Percentiles rank a stretch among this genome's conserved stretches.
Evolutionary conservation across 176 grass and related monocot species (phyloP).

Genomic region (Saccharum officinarum): DNA sequence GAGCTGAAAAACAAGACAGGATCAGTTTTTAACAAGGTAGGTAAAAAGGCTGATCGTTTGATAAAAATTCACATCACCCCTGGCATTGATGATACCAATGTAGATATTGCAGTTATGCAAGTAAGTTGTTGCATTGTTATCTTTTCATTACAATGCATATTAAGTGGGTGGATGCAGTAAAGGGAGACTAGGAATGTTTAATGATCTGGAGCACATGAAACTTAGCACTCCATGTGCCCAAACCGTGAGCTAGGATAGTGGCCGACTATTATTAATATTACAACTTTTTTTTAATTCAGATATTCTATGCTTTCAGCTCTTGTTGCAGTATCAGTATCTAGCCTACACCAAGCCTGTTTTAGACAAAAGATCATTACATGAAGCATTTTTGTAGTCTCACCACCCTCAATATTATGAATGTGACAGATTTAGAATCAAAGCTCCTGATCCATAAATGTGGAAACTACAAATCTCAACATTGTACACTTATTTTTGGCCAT

Average conservation of each 20-base stretch:
- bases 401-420: neutral
- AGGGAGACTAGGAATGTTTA: neutral
- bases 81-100: neutral
- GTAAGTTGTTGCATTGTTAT: neutral
- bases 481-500: neutral
- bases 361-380: neutral
- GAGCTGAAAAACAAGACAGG: conserved; percentile 38
- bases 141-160: neutral
- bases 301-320: neutral
- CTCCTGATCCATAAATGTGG: neutral
- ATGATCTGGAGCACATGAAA: neutral
- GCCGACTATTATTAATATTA: neutral
- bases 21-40: neutral
- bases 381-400: neutral
- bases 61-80: neutral
- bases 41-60: neutral
- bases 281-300: neutral
- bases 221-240: neutral
- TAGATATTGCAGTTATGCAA: neutral
- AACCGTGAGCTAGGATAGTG: neutral
- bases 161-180: neutral
- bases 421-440: conserved; percentile 3
- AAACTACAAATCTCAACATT: neutral
- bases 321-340: neutral
- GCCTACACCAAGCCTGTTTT: neutral